Base-by-base conservation (phyloP, 441 rosid genomes). In the Syzygium malaccense region DNA sequence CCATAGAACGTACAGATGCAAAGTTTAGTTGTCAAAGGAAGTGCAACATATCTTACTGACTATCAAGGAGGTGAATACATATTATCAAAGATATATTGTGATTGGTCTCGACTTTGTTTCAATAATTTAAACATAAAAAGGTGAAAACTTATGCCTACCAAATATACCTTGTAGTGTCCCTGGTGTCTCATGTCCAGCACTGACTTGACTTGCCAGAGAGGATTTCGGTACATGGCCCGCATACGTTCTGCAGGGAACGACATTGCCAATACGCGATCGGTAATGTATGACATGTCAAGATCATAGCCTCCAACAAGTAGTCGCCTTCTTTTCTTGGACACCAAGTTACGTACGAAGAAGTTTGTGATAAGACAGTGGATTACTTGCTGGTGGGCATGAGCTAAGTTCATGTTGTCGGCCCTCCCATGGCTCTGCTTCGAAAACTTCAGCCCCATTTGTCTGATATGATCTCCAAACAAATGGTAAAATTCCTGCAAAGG, bases 171-270 rank as follows among this genome's bases (percentile, higher is more conserved):
- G 91, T 96, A 97, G 85, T 97, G 97, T 30, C 89, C 95, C 15
- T 87, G 87, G 88, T 97, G 98, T 88, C 96, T 92, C 98, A 94
- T 93, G 89, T 96, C 99, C 62, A 97, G 93, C 84, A 96, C 99
- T 48, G 97, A 94, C 92, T 95, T 95, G 88, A 97, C 99, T 94
- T 97, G 99, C 99, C 99, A 96, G 19, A 97, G 93, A 86, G 99
- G 99, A 89, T 97, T 97, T 32, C 99, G 94, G 88, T 96, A 96
- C 92, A 97, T 91, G 3, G 98, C 98, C 54, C 96, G 91, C 99
- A 96, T 95, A 33, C 94, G 93, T 90, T 96, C 96, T 4, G 99
- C 97, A 23, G 99, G 99, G 89, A 97, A 96, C 2, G 99, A 97
- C 98, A 97, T 97, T 19, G 98, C 99, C 86, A 97, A 90, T 45